Evolutionary conservation across 345 rosid species (phyloP), one percentile per base, ranked within the genome.

Genomic region (Lumnitzera littorea): DNA sequence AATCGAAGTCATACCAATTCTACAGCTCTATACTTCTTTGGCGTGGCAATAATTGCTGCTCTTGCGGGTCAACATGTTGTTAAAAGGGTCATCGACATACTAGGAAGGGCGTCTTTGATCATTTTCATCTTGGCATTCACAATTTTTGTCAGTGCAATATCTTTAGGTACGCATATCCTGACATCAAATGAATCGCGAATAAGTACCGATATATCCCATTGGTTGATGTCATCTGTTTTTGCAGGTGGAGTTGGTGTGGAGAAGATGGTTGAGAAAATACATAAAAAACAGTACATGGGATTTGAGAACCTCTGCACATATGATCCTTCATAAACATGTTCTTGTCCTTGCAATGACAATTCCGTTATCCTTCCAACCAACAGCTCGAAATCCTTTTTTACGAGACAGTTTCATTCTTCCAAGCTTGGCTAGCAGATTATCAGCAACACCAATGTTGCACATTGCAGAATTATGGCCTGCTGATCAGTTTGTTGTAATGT

Each of bases 201-300:
- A 36, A 36, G 10, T 36, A 36, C 43, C 43, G 7, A 36, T 36
- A 4, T 36, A 4, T 36, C 7, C 43, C 10, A 1, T 7, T 7
- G 10, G 43, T 7, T 48, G 48, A n/a, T 36, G 16, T 52, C 3
- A 20, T 51, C 55, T 48, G 46, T 25, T 13, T 29, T 11, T 48
- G 57, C 62, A 77, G 82, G 78, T 20, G 78, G 78, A 9, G 62
- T 58, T n/a, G 81, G 78, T 56, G 51, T 77, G 57, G 78, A 17
- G n/a, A 46, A 70, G 46, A 59, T 74, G 76, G 55, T 77, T 25
- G 51, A 58, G 58, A 67, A 36, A 66, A 61, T 73, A 31, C 64
- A 73, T 43, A 50, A 53, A 15, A 62, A 73, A 7, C 66, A 70
- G 60, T 70, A 70, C 51, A 64, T 77, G 81, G 78, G 81, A 47